phyloP scores from a whole-genome alignment of 768 basidiomycete species.

The Cystofilobasidium capitatum region DNA sequence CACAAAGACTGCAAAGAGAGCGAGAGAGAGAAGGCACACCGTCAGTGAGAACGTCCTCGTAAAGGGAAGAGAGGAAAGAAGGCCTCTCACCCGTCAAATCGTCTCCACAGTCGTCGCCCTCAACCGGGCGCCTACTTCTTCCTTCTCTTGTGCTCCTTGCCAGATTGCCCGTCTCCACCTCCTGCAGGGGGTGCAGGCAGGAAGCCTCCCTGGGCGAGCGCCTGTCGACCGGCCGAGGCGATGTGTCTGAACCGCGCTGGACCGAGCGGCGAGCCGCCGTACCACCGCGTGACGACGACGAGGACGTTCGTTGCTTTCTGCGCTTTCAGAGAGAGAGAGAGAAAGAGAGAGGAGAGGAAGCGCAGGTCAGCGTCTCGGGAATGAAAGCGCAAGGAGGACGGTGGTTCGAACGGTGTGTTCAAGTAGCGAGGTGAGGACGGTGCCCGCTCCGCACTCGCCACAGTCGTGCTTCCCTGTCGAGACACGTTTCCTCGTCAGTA shows the following conservation, averaged over 20 bases:
- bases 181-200: background rate
- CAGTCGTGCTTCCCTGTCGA: slow-evolving; percentile 10
- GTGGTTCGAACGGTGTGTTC: background rate
- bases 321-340: too few species aligned
- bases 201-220: background rate
- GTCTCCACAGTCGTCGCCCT: too few species aligned
- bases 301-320: slow-evolving; percentile 7
- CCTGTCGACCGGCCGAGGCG: background rate
- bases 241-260: slow-evolving; percentile 12
- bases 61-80: too few species aligned
- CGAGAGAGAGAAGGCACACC: too few species aligned
- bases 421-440: background rate
- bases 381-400: background rate
- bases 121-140: too few species aligned
- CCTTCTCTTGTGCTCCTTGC: background rate
- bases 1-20: too few species aligned
- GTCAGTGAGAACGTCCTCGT: too few species aligned
- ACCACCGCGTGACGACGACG: slow-evolving; percentile 15
- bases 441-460: slow-evolving; percentile 8
- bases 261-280: slow-evolving; percentile 4
- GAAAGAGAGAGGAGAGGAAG: background rate
- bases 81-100: too few species aligned
- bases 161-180: background rate
- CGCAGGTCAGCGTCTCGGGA: too few species aligned
- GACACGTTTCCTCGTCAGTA: too few species aligned